A percentile compares a stretch with the other conserved stretches of the same genome.
Evolutionary conservation across 768 basidiomycete species (phyloP).

Genomic region (Termitomyces titanicus): DNA sequence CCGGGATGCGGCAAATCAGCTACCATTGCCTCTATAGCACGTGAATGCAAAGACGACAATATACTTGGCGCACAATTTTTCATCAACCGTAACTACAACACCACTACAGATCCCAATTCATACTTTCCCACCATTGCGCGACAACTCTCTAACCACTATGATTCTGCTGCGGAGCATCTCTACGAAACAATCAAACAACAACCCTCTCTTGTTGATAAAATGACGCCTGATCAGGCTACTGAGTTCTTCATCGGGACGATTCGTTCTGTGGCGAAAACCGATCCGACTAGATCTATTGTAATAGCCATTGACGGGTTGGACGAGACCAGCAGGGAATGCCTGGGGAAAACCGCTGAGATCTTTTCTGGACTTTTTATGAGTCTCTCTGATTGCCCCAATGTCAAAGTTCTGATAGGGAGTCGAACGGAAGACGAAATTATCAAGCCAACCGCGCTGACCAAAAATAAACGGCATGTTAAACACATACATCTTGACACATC

Average conservation of each 20-base stretch:
- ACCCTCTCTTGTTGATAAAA: conserved; percentile 11
- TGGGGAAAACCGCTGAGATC: conserved; percentile 9
- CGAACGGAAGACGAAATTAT: conserved; percentile 17
- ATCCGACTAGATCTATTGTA: conserved; percentile 11
- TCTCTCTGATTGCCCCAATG: conserved; percentile 4
- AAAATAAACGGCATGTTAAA: conserved; percentile 10
- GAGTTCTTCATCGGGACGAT: conserved; percentile 14
- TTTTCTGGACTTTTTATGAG: conserved; percentile 10
- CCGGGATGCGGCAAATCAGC: conserved; percentile 11
- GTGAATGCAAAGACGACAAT: conserved; percentile 5
- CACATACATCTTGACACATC: conserved; percentile 14
- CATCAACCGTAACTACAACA: conserved; percentile 12
- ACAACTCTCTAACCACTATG: conserved; percentile 8
- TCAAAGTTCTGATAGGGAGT: conserved; percentile 17
- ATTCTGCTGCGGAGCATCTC: conserved; percentile 4
- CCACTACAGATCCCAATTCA: conserved; percentile 12
- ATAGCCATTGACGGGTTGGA: conserved; percentile 17
- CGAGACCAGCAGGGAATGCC: conserved; percentile 11
- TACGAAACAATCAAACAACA: conserved; percentile 8
- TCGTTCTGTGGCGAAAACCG: background rate
- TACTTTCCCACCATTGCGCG: conserved; percentile 19
- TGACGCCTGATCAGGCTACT: conserved; percentile 11
- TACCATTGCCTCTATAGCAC: conserved; percentile 9
- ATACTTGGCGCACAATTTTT: conserved; percentile 15
- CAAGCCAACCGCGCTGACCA: conserved; percentile 8